These are phyloP conservation scores for Suillus lakei DNA, from an alignment of 768 basidiomycete species.

Conservation along the genomic window DNA sequence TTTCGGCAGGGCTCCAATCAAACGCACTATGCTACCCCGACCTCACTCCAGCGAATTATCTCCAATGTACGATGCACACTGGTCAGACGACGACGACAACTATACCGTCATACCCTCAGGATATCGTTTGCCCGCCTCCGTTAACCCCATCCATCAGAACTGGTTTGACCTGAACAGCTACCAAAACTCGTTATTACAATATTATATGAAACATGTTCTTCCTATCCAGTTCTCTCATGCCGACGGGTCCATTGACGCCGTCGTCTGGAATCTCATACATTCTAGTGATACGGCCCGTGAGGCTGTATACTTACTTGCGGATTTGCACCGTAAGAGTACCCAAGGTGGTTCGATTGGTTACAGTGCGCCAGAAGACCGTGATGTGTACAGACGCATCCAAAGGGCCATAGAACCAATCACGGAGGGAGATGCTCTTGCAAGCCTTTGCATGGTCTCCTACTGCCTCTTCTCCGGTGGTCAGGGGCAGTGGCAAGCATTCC, in stretches of 20 bases:
- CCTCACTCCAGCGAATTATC: slow-evolving; percentile 35
- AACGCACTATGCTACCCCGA: not conserved
- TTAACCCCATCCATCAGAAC: slow-evolving; percentile 20
- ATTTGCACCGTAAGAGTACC: slow-evolving; percentile 50
- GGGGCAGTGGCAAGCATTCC: slow-evolving; percentile 72
- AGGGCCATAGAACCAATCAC: slow-evolving; percentile 31
- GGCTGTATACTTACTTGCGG: slow-evolving; percentile 66
- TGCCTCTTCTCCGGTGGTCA: slow-evolving; percentile 79
- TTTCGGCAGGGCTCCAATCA: not conserved
- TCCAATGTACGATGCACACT: slow-evolving; percentile 16
- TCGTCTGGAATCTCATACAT: slow-evolving; percentile 59
- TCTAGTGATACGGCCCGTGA: slow-evolving; percentile 51
- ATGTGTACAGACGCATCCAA: slow-evolving; percentile 31
- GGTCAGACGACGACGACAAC: slow-evolving; percentile 22
- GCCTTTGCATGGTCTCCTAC: slow-evolving; percentile 74
- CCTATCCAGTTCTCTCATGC: slow-evolving; percentile 74
- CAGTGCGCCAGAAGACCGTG: slow-evolving; percentile 29
- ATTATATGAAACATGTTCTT: slow-evolving; percentile 68
- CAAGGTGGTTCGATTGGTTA: slow-evolving; percentile 27
- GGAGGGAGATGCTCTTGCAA: slow-evolving; percentile 79
- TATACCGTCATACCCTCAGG: slow-evolving; percentile 27
- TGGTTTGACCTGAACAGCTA: slow-evolving; percentile 14
- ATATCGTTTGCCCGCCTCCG: slow-evolving; percentile 14
- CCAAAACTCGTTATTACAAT: slow-evolving; percentile 29
- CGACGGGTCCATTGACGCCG: slow-evolving; percentile 46